phyloP scores from a whole-genome alignment of 78 protist genomes.

The Dictyostelium discoideum region dicty_2.7 NC_007089.4:2030501-2031000 shows the following conservation, averaged over 20 bases:
- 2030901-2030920: no score
- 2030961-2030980: no score
- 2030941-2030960: no score
- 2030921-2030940: no score
- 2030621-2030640: slow-evolving; percentile 5
- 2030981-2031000: no score
- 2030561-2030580: not conserved
- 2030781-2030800: not conserved
- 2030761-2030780: not conserved
- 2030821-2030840: not conserved
- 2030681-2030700: slow-evolving; percentile 1
- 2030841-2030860: not conserved
- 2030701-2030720: slow-evolving; percentile 18
- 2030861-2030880: not conserved
- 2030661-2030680: not conserved
- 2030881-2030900: no score
- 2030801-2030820: not conserved
- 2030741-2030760: slow-evolving; percentile 52
- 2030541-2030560: not conserved
- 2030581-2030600: not conserved
- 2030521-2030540: slow-evolving; percentile 4
- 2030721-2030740: slow-evolving; percentile 54
- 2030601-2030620: not conserved
- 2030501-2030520: slow-evolving; percentile 12
- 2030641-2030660: slow-evolving; percentile 8